Base-by-base conservation (phyloP, 805 yeast species). In the Yarrowia porcina region DNA sequence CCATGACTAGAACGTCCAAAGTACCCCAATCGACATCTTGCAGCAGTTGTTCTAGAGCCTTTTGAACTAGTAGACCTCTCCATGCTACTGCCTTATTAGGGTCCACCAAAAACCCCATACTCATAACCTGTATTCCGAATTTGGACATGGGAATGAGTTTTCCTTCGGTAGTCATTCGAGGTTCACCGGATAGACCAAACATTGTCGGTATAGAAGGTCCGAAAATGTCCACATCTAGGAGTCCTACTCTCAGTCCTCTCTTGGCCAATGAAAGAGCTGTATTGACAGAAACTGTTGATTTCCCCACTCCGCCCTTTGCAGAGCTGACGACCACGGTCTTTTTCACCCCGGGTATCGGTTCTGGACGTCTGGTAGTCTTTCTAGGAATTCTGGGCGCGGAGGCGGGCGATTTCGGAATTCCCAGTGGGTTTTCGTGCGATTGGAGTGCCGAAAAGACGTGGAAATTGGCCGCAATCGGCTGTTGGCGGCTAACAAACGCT, bases 41-140 rank as follows among this genome's bases (percentile, higher is more conserved):
- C 10, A 90, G 71, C n/a, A 90, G 77, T 69, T 90, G 96, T 68
- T 90, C 90, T 23, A 90, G 72, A 0, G 96, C 96, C 72, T 90
- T 90, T 83, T 88, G 90, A 20, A 90, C 92, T 84, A 90, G 84
- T 42, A 89, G 74, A 0, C 96, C 96, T 61, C 96, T 77, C 96
- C 96, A 90, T 0, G 87, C 93, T 5, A 90, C 80, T 30, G 84
- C 83, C 52, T 82, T 85, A 9, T 87, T 87, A 1, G 80, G 73
- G 1, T 84, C 84, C 1, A 89, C 81, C 67, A 90, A 75, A 69
- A 86, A 89, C 0, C 96, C 96, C 96, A 90, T 90, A 0, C 96
- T 89, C 96, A 90, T 90, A 7, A 91, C 82, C 67, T 87, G 85
- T 2, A 90, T 71, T 0, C 96, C 96, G 66, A 85, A 88, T 70